Base-by-base conservation (phyloP, 352 stramenopile species). In the Phytopythium delawarense region DNA sequence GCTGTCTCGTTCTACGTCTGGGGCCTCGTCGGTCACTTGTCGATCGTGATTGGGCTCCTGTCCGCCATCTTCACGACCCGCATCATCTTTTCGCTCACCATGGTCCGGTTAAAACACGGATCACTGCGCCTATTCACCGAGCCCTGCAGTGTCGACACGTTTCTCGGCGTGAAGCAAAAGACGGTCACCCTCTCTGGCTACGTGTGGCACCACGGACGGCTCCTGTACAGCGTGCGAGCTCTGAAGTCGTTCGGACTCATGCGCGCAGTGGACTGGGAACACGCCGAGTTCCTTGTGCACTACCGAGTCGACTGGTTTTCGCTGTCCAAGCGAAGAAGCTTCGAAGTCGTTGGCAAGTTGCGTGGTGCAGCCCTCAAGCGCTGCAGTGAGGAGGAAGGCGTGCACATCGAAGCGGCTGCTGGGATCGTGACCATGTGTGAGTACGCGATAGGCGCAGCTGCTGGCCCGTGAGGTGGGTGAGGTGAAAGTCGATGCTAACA, bases 11-110 rank as follows among this genome's bases (percentile, higher is more conserved):
- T 59, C 34, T 71, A 67, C 21, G 40, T 23, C 54, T 74, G 18
- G 63, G 71, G 68, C 9, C 64, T 75, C 18, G 65, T 72, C 32
- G 68, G 68, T 4, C 68, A 75, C 39, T 61, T 58, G 2, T 15
- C 58, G 7, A 72, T 67, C 13, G 57, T 75, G 28, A 25, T 70
- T 23, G 23, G 58, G 5, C 57, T 74, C 9, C 51, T 70, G 13
- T 23, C 40, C 37, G 46, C 30, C 25, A 71, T 74, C 32, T 54
- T 54, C 11, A 55, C 34, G 11, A 51, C 69, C 35, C 35, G 65
- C 7, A 46, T 58, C 18, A n/a, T 46, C 7, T 18, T 58, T 9
- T 32, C 52, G 2, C 13, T 58, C n/a, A 20, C 37, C 3, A n/a
- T 35, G 7, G 52, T 46, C 11, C 8, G 52, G n/a, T 7, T 25